Percentiles rank a stretch among this genome's conserved stretches.
Conservation (phyloP, 306 rosid genomes). For the Prinsepia uniflora region DNA sequence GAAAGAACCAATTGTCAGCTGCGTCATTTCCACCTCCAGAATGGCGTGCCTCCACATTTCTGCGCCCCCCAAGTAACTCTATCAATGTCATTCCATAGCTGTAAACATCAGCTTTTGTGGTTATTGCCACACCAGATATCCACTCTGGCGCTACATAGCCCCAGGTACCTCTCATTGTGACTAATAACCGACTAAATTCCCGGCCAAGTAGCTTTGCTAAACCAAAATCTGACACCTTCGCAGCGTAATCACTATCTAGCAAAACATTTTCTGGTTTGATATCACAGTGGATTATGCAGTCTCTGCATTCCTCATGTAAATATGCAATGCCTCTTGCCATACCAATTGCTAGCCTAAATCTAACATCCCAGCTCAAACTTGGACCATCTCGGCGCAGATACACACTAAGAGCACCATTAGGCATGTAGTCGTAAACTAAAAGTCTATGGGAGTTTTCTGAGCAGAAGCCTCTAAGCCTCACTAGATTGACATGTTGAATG, state of each 20-base stretch:
- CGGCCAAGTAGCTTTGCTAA: slow-evolving; percentile 67
- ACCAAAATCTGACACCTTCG: slow-evolving; percentile 84
- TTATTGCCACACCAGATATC: slow-evolving; percentile 76
- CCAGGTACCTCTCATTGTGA: slow-evolving; percentile 86
- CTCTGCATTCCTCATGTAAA: slow-evolving; percentile 78
- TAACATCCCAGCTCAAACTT: slow-evolving; percentile 67
- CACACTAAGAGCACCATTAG: slow-evolving; percentile 60
- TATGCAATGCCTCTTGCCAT: slow-evolving; percentile 78
- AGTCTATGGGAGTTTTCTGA: slow-evolving; percentile 76
- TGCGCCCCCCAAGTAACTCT: slow-evolving; percentile 67
- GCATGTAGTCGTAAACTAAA: slow-evolving; percentile 80
- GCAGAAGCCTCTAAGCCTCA: slow-evolving; percentile 77
- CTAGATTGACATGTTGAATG: slow-evolving; percentile 84
- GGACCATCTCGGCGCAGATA: slow-evolving; percentile 71
- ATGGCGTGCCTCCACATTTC: slow-evolving; percentile 57
- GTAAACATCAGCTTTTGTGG: slow-evolving; percentile 82
- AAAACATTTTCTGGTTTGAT: slow-evolving; percentile 84
- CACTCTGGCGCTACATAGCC: slow-evolving; percentile 93
- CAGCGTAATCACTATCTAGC: slow-evolving; percentile 50
- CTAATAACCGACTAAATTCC: slow-evolving; percentile 71
- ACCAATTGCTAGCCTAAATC: slow-evolving; percentile 62
- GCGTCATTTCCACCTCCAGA: slow-evolving; percentile 33
- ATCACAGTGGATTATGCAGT: slow-evolving; percentile 78
- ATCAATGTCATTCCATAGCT: slow-evolving; percentile 83
- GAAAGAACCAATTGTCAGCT: slow-evolving; percentile 75